Evolutionary conservation across 208 protist species (phyloP).

Genomic region (Trypanosoma platydactyli): DNA sequence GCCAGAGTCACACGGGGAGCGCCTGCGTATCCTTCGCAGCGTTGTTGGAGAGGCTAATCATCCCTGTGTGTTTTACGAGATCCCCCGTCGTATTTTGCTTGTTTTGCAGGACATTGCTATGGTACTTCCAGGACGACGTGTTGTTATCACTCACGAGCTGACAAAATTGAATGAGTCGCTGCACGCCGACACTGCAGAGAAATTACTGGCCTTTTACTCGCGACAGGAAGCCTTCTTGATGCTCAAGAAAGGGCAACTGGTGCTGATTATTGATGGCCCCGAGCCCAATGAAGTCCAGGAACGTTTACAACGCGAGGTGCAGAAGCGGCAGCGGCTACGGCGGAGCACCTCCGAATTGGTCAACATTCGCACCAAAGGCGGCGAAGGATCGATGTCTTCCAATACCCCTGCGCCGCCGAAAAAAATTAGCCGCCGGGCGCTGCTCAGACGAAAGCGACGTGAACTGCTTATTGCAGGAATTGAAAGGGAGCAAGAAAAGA

Average conservation of each 20-base stretch:
- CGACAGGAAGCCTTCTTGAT: conserved; percentile 66
- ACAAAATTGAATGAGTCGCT: conserved; percentile 91
- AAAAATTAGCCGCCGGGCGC: conserved; percentile 15
- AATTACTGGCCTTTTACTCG: conserved; percentile 73
- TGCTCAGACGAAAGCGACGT: conserved; percentile 27
- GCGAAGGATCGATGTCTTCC: neutral
- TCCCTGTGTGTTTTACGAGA: conserved; percentile 89
- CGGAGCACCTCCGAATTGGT: conserved; percentile 44
- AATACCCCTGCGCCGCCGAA: conserved; percentile 4
- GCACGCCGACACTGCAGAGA: conserved; percentile 78
- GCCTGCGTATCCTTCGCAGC: conserved; percentile 66
- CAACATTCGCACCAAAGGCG: neutral
- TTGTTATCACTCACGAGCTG: conserved; percentile 85
- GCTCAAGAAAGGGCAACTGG: conserved; percentile 79
- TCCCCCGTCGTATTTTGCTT: conserved; percentile 73
- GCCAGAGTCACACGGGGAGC: conserved; percentile 57
- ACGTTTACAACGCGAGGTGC: conserved; percentile 52
- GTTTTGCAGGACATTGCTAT: conserved; percentile 85
- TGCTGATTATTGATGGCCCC: conserved; percentile 78
- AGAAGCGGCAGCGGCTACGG: conserved; percentile 59
- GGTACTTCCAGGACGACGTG: conserved; percentile 64
- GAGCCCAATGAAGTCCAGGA: conserved; percentile 58
- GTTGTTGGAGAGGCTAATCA: conserved; percentile 55
- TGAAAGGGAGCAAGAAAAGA: conserved; percentile 74
- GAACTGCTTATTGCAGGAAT: conserved; percentile 62